phyloP scores from a whole-genome alignment of 495 filamentous ascomycete genomes.

The Lepidopterella palustris region DNA sequence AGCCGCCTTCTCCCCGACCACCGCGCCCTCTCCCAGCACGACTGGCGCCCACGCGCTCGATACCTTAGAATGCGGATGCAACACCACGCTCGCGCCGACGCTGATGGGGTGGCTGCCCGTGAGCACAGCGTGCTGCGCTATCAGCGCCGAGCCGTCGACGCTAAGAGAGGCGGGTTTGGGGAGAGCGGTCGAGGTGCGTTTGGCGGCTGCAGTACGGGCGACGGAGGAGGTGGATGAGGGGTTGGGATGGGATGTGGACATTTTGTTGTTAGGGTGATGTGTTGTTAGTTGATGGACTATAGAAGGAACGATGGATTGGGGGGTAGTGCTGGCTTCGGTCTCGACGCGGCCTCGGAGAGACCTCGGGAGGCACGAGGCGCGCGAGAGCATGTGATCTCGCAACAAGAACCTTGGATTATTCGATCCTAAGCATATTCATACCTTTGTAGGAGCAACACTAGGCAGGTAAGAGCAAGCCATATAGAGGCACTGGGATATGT shows the following conservation, averaged over 20 bases:
- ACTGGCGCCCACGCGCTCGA: constrained; percentile 64
- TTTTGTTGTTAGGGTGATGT: too few relatives aligned
- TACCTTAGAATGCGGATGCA: constrained; percentile 73
- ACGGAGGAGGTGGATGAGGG: neutral
- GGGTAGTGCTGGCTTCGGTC: too few relatives aligned
- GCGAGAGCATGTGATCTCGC: neutral
- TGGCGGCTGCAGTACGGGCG: constrained; percentile 12
- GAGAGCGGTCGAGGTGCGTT: constrained; percentile 17
- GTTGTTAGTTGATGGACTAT: too few relatives aligned
- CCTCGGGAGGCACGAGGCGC: too few relatives aligned
- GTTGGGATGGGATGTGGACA: neutral
- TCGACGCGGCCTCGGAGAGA: too few relatives aligned
- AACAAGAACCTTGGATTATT: too few relatives aligned
- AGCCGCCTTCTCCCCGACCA: constrained; percentile 59
- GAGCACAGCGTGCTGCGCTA: constrained; percentile 69
- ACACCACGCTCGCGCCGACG: constrained; percentile 63
- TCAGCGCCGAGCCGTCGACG: constrained; percentile 61
- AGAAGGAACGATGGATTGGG: too few relatives aligned
- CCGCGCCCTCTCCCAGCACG: constrained; percentile 63
- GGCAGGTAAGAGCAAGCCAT: neutral
- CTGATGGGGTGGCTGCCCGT: constrained; percentile 65
- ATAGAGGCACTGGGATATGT: neutral
- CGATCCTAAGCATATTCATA: too few relatives aligned
- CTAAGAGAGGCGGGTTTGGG: constrained; percentile 57
- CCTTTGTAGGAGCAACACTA: neutral